Base-by-base conservation (phyloP, 805 yeast species). In the Candida sonorensis region DNA sequence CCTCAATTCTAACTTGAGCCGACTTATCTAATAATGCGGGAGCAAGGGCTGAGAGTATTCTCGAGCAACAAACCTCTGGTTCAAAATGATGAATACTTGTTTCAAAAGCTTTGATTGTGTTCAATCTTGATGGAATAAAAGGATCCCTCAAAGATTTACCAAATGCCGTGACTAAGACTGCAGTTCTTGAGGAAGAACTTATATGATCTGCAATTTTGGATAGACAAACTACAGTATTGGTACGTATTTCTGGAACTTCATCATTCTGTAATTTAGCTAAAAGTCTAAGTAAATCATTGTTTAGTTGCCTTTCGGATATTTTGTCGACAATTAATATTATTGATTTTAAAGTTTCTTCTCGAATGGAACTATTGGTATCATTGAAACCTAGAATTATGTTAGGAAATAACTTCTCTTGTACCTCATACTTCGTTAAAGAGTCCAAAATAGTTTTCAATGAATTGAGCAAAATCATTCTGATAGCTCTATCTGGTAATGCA, bases 91-190 rank as follows among this genome's bases (percentile, higher is more conserved):
- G 80, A 16, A 79, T 61, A 11, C 82, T 70, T 10, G 67, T 63
- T 26, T 72, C 75, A 40, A 90, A 72, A 1, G 95, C 94, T 38
- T 75, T 61, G 17, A 92, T 62, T 0, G 96, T 86, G 4, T 81
- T 82, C 48, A 78, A 54, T 42, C 92, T 70, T 10, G 94, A 76
- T 7, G 82, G 86, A 3, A 77, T 67, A 48, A 75, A 77, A 1
- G 88, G 70, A 55, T 90, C 98, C 46, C 77, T 78, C 28, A 90
- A 64, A 0, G 94, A 81, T 46, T 87, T 80, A 2, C 84, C 72
- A 45, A 83, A 81, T 0, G 97, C 97, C 1, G 96, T 86, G 3
- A 86, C 77, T 29, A 92, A 61, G 2, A 92, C 95, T 15, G 76
- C 77, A 8, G 84, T 67, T 36, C 88, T 67, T 4, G 81, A 64